Evolutionary conservation across 805 yeast species (phyloP).

Genomic region (Wickerhamomyces mucosus): DNA sequence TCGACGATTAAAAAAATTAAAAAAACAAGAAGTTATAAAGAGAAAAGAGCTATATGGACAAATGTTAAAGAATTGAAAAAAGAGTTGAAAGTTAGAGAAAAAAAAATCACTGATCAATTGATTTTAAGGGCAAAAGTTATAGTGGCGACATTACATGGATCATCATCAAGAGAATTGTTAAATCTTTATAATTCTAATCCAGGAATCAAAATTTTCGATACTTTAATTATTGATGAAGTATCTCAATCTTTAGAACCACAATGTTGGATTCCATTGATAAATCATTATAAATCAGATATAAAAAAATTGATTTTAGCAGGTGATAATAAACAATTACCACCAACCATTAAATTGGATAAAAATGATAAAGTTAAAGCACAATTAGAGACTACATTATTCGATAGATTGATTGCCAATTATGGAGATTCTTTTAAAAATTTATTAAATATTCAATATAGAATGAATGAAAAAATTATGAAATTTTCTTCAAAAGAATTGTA

Average conservation of each 20-base stretch:
- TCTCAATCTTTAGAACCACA: constrained; percentile 93
- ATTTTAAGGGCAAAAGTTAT: constrained; percentile 58
- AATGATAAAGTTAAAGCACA: constrained; percentile 30
- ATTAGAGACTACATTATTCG: constrained; percentile 69
- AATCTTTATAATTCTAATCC: constrained; percentile 31
- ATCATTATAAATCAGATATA: constrained; percentile 35
- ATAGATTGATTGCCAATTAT: constrained; percentile 49
- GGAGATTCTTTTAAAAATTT: constrained; percentile 42
- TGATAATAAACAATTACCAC: constrained; percentile 87
- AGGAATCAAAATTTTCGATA: constrained; percentile 44
- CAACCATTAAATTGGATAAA: constrained; percentile 62
- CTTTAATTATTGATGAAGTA: constrained; percentile 88
- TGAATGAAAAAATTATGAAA: constrained; percentile 71
- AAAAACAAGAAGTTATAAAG: constrained; percentile 54
- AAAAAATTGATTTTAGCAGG: constrained; percentile 76
- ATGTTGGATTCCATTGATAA: constrained; percentile 87
- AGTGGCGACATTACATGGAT: constrained; percentile 79
- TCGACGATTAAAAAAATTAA: constrained; percentile 44
- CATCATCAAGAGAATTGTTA: constrained; percentile 65
- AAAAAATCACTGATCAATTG: constrained; percentile 48
- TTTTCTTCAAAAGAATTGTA: constrained; percentile 69
- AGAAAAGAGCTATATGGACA: constrained; percentile 55
- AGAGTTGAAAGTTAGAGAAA: constrained; percentile 62
- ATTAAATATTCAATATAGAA: constrained; percentile 75
- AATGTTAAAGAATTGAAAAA: constrained; percentile 61